Base-by-base conservation (phyloP, 805 yeast genomes). In the Lipomyces mesembrius region DNA sequence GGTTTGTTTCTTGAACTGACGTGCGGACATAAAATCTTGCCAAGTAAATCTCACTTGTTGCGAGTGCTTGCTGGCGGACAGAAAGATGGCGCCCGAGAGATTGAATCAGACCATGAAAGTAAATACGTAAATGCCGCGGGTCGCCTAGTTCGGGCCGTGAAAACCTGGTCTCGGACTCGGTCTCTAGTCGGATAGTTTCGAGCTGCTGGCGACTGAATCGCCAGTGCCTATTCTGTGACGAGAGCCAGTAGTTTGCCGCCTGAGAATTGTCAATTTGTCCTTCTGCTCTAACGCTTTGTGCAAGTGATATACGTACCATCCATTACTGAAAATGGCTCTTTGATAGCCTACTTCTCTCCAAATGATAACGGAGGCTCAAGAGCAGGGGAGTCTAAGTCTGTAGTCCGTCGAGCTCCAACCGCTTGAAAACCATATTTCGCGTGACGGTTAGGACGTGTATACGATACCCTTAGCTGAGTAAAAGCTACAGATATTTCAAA, bases 21-120 rank as follows among this genome's bases (percentile, higher is more conserved):
- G 87, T 93, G 57, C 84, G 82, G 2, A 90, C 84, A 56, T 92
- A 80, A 74, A 94, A 92, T 57, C 99, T 77, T n/a, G 89, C 82
- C 25, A 92, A 75, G 73, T 91, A 95, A 1, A 92, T 86, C 73
- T 93, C 97, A 0, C 97, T 96, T 0, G 97, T 90, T 1, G 97
- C 89, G 22, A 94, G 76, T 0, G 95, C 94, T 35, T 92, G 82
- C 76, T 94, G 98, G 55, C 98, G 80, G 20, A 91, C 82, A 65
- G 86, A 87, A 63, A 95, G 80, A 54, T 94, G 81, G 70, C 96
- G 82, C 0, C 98, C 98, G 11, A 94, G 80, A 73, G 88, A 87
- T 73, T 88, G 87, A 43, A 92, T 82, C 67, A 91, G 72, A 51
- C 87, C 87, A 76, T 92, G 97, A 62, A 95, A 81, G 76, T 86